Base-by-base conservation (phyloP, 2,329 filamentous ascomycete species). In the Fusarium sp. region DNA sequence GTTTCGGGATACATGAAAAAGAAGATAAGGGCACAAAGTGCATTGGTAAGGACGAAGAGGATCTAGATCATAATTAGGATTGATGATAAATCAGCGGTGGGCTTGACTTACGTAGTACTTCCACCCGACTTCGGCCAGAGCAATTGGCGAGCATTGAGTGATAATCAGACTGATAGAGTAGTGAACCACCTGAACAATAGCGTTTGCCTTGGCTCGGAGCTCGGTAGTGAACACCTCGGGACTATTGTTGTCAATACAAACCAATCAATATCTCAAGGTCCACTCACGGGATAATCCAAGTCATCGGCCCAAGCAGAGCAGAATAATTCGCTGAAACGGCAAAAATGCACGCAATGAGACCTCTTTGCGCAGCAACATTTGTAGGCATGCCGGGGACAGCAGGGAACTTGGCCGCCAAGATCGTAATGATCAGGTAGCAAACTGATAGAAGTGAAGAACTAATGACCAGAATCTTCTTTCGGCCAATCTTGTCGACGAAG, bases 211-310 rank as follows among this genome's bases (percentile, higher is more conserved):
- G 33, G 80, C 80, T 36, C 80, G 75, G 0, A 80, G 71, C 34
- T 81, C 80, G 0, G 80, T 81, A 0, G 79, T 81, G 42, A 81
- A 81, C 8, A 81, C 79, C 70, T 81, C 80, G 0, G 80, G 79
- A 0, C 79, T 81, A 2, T 3, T 0, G 40, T 1, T 0, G 6
- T 41, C 0, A 42, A 57, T 4, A 12, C 0, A n/a, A 8, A 0
- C 2, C 7, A 4, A 20, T 1, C 1, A 0, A 3, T 2, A 33
- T 18, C 0, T 3, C 1, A 4, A 13, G 10, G 33, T 8, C 1
- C 1, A 75, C 78, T 63, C 31, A 80, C 80, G 80, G 80, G 23
- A 81, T 80, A 9, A 81, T 81, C 80, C 80, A 81, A 0, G 80
- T 81, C 80, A 81, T 81, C 0, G 80, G 80, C 0, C 80, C 80